Conservation (phyloP, 495 filamentous ascomycete genomes). For the Entonaema liquescens region DNA sequence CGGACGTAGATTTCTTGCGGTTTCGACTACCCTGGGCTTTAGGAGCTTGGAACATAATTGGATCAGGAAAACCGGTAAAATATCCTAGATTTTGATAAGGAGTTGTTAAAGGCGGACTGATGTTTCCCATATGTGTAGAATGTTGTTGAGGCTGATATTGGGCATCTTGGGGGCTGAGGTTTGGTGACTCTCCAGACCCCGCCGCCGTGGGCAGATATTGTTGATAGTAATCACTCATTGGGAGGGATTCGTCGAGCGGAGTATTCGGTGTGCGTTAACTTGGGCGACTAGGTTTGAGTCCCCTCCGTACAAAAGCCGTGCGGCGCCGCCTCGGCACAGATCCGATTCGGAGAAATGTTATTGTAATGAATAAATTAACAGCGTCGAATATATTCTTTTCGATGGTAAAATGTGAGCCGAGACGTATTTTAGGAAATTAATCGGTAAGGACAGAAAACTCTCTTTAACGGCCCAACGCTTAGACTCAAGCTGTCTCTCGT, state of each 20-base stretch:
- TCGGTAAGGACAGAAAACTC: background rate
- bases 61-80: constrained; percentile 57
- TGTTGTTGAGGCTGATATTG: constrained; percentile 48
- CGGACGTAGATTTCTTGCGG: constrained; percentile 65
- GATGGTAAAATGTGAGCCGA: background rate
- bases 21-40: constrained; percentile 60
- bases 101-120: constrained; percentile 46
- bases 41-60: constrained; percentile 58
- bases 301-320: constrained; percentile 20
- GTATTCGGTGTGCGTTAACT: constrained; percentile 23
- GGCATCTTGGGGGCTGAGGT: constrained; percentile 47
- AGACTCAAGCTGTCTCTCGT: constrained; percentile 9
- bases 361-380: constrained; percentile 15
- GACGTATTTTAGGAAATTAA: constrained; percentile 10
- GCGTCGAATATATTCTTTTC: constrained; percentile 6
- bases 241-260: constrained; percentile 29
- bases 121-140: constrained; percentile 41
- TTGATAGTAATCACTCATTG: constrained; percentile 61
- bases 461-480: constrained; percentile 8
- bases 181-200: constrained; percentile 52
- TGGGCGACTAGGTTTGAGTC: constrained; percentile 11
- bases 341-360: constrained; percentile 11
- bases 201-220: constrained; percentile 58
- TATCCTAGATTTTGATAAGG: constrained; percentile 57
- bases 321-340: constrained; percentile 16